Evolutionary conservation across 148 eudicot genomes (phyloP).

Genomic region (Rheum nobile): DNA sequence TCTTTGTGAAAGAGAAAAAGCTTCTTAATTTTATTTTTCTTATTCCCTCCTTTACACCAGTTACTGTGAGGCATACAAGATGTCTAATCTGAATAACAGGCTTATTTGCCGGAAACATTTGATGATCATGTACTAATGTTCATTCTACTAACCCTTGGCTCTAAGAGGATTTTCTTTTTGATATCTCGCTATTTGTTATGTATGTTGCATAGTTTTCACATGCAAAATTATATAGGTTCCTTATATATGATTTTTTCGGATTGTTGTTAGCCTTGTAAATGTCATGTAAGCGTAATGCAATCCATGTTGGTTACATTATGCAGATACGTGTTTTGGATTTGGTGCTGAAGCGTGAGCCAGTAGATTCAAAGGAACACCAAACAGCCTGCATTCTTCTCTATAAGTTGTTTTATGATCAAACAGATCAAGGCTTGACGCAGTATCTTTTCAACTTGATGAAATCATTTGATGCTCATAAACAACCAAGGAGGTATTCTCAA

Average conservation of each 20-base stretch:
- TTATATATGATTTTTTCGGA: not conserved
- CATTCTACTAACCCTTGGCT: not conserved
- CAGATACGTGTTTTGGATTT: slow-evolving; percentile 92
- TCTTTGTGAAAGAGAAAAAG: not conserved
- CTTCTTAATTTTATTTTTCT: not conserved
- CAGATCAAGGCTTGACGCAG: slow-evolving; percentile 94
- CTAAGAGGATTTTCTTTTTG: not conserved
- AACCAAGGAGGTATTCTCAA: slow-evolving; percentile 63
- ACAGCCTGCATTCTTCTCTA: slow-evolving; percentile 80
- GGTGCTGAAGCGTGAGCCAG: slow-evolving; percentile 78
- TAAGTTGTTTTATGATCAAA: slow-evolving; percentile 97
- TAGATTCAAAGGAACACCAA: slow-evolving; percentile 74
- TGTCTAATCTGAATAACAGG: not conserved
- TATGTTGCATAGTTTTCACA: not conserved
- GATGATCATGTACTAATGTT: not conserved
- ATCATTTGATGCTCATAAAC: slow-evolving; percentile 81
- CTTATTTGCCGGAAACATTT: not conserved
- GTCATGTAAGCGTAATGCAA: not conserved
- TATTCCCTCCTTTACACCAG: not conserved
- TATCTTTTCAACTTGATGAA: slow-evolving; percentile 72
- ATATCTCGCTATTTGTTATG: not conserved
- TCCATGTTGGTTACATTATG: slow-evolving; percentile 6
- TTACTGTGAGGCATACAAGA: not conserved
- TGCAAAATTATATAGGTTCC: not conserved
- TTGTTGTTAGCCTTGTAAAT: not conserved